Conservation (phyloP, 2,329 filamentous ascomycete genomes). For the Alternaria tenuissima region DNA sequence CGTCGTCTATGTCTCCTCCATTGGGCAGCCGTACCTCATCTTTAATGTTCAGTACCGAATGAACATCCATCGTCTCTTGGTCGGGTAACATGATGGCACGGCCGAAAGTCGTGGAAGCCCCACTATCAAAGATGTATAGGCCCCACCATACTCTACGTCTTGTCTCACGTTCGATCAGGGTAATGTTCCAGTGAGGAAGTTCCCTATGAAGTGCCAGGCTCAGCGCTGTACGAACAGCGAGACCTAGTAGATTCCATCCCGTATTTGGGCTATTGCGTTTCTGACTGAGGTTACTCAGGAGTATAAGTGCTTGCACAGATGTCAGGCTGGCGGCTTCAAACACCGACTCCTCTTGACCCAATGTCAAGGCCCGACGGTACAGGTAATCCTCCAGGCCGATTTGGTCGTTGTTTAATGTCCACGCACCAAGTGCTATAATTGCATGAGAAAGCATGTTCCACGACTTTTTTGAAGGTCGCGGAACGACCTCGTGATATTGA, state of each 20-base stretch:
- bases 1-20: background rate
- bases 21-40: constrained; percentile 24
- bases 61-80: constrained; percentile 37
- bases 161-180: constrained; percentile 35
- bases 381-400: constrained; percentile 35
- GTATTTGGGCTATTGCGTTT: constrained; percentile 37
- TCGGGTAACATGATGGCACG: constrained; percentile 37
- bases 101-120: constrained; percentile 37
- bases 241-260: constrained; percentile 36
- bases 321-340: constrained; percentile 36
- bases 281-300: constrained; percentile 36
- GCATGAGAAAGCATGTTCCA: constrained; percentile 39
- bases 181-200: constrained; percentile 39
- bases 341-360: constrained; percentile 37
- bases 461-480: constrained; percentile 29
- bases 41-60: constrained; percentile 32
- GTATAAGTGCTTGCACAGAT: constrained; percentile 34
- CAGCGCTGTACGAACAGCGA: constrained; percentile 34
- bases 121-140: constrained; percentile 38
- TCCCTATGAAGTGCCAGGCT: constrained; percentile 38
- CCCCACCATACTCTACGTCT: constrained; percentile 38
- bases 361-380: constrained; percentile 33
- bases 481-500: constrained; percentile 35
- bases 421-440: constrained; percentile 34
- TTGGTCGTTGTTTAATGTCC: constrained; percentile 34